phyloP scores from a whole-genome alignment of 805 yeast species.

The Candida namnaoensis region DNA sequence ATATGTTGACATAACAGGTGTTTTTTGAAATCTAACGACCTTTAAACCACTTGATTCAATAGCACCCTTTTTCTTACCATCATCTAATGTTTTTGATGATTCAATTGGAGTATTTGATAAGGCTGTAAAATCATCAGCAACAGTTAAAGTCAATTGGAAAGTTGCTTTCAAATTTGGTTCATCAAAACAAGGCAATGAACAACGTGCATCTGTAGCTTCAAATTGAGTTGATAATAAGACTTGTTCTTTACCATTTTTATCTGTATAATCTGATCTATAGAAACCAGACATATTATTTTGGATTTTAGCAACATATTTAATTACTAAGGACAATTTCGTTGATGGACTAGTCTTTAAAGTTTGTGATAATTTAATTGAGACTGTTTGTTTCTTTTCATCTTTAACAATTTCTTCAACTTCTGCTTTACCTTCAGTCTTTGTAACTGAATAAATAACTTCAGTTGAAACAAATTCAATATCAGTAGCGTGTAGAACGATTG shows the following conservation, averaged over 20 bases:
- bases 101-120: slow-evolving; percentile 60
- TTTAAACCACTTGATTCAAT: slow-evolving; percentile 17
- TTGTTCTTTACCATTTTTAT: slow-evolving; percentile 49
- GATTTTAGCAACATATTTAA: slow-evolving; percentile 50
- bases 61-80: slow-evolving; percentile 42
- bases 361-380: slow-evolving; percentile 46
- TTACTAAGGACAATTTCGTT: slow-evolving; percentile 30
- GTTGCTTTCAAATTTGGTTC: slow-evolving; percentile 77
- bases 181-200: slow-evolving; percentile 81
- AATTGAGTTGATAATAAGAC: slow-evolving; percentile 77
- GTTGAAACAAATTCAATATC: slow-evolving; percentile 52
- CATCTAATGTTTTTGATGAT: slow-evolving; percentile 34
- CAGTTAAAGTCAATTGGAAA: slow-evolving; percentile 54
- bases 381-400: slow-evolving; percentile 50
- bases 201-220: slow-evolving; percentile 78
- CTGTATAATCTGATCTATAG: slow-evolving; percentile 61
- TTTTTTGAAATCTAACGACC: slow-evolving; percentile 42
- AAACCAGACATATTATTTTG: slow-evolving; percentile 76
- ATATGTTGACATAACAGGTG: slow-evolving; percentile 80
- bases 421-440: slow-evolving; percentile 18
- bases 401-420: slow-evolving; percentile 24
- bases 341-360: slow-evolving; percentile 26
- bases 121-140: slow-evolving; percentile 45
- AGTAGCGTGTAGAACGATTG: slow-evolving; percentile 46
- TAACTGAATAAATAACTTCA: slow-evolving; percentile 25